phyloP scores from a whole-genome alignment of 768 basidiomycete genomes.

The Suillus lakei region DNA sequence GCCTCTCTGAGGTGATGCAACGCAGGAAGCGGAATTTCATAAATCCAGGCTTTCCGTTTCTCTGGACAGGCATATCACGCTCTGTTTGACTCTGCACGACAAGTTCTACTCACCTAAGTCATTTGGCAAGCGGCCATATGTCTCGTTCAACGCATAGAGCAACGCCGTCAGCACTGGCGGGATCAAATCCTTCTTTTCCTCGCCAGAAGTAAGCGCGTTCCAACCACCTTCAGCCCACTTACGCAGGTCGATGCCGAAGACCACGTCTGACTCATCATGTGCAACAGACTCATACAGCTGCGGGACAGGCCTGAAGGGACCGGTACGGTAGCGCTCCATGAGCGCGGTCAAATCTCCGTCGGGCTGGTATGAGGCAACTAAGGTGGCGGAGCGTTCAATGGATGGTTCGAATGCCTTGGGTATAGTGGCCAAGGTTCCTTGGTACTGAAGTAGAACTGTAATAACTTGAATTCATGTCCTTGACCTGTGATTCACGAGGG shows the following conservation, averaged over 20 bases:
- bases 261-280: slow-evolving; percentile 82
- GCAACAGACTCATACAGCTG: slow-evolving; percentile 87
- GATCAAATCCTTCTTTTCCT: slow-evolving; percentile 62
- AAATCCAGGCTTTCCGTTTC: slow-evolving; percentile 91
- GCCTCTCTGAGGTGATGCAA: slow-evolving; percentile 87
- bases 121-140: slow-evolving; percentile 61
- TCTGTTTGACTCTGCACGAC: background rate
- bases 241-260: slow-evolving; percentile 90
- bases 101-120: slow-evolving; percentile 59
- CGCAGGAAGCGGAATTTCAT: slow-evolving; percentile 85
- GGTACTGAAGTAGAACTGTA: slow-evolving; percentile 83
- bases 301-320: slow-evolving; percentile 86
- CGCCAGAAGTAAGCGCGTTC: slow-evolving; percentile 57
- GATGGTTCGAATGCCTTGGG: slow-evolving; percentile 69
- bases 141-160: slow-evolving; percentile 62
- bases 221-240: slow-evolving; percentile 90
- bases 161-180: slow-evolving; percentile 78
- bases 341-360: slow-evolving; percentile 86
- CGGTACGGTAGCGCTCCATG: slow-evolving; percentile 92
- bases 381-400: slow-evolving; percentile 70
- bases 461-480: slow-evolving; percentile 4
- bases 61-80: slow-evolving; percentile 46
- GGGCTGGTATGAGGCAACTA: slow-evolving; percentile 85
- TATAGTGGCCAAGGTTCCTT: slow-evolving; percentile 75
- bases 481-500: slow-evolving; percentile 9